A percentile compares a stretch with the other conserved stretches of the same genome.
phyloP scores from a whole-genome alignment of 2,329 filamentous ascomycete genomes.

The Aschersonia sp. region DNA sequence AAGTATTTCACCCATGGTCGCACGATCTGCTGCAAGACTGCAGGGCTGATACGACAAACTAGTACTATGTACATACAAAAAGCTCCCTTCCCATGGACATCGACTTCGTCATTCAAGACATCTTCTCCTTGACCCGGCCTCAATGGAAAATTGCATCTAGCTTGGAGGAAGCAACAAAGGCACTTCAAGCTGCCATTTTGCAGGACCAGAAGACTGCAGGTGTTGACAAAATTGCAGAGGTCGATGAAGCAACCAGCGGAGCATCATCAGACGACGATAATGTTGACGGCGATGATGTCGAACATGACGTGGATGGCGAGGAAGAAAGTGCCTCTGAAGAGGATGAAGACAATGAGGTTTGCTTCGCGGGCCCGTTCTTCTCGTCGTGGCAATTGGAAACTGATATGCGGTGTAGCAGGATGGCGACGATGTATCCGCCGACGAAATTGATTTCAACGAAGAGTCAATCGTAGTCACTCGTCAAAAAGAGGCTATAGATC shows the following conservation, averaged over 20 bases:
- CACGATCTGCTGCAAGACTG: background rate
- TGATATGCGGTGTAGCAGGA: conserved; percentile 21
- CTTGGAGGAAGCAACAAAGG: conserved; percentile 66
- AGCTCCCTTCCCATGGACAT: conserved; percentile 88
- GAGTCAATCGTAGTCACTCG: conserved; percentile 87
- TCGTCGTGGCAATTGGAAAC: background rate
- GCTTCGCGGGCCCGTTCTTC: background rate
- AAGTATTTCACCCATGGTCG: conserved; percentile 3
- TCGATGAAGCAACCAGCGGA: conserved; percentile 57
- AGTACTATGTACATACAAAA: conserved; percentile 92
- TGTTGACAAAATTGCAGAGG: conserved; percentile 52
- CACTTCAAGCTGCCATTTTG: conserved; percentile 77
- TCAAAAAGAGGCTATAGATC: conserved; percentile 79
- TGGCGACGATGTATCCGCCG: conserved; percentile 30
- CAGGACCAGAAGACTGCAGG: conserved; percentile 78
- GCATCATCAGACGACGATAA: conserved; percentile 66
- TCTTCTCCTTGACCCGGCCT: conserved; percentile 69
- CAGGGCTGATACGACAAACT: background rate
- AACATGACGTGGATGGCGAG: conserved; percentile 44
- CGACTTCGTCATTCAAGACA: conserved; percentile 91
- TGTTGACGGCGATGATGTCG: conserved; percentile 51
- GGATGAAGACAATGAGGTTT: conserved; percentile 39
- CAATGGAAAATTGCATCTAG: conserved; percentile 82
- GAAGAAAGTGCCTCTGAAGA: conserved; percentile 46
- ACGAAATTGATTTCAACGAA: conserved; percentile 58